Conservation (phyloP, 1,284 basidiomycete species). For the Tylopilus sp. region DNA sequence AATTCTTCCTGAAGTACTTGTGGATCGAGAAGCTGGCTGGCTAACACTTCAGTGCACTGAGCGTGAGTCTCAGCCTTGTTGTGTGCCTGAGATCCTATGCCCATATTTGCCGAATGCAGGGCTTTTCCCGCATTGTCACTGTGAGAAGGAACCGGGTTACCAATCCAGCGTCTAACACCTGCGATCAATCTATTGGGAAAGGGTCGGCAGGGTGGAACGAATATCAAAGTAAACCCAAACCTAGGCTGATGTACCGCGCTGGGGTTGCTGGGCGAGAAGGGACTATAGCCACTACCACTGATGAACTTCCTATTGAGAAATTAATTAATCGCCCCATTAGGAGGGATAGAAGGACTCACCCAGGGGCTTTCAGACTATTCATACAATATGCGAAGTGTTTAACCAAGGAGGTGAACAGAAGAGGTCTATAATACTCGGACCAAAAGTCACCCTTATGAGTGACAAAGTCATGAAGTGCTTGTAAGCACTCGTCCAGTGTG, state of each 20-base stretch:
- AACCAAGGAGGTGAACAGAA: conserved; percentile 76
- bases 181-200: conserved; percentile 56
- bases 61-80: conserved; percentile 37
- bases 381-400: conserved; percentile 87
- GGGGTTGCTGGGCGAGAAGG: conserved; percentile 62
- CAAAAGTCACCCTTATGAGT: conserved; percentile 71
- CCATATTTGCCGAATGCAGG: conserved; percentile 17
- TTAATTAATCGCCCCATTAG: background rate
- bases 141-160: conserved; percentile 45
- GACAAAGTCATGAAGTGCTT: conserved; percentile 57
- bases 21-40: conserved; percentile 64
- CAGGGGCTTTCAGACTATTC: conserved; percentile 81
- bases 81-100: conserved; percentile 27
- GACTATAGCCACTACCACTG: conserved; percentile 66
- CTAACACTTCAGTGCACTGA: conserved; percentile 66
- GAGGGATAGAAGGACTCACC: conserved; percentile 44
- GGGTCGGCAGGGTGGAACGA: background rate
- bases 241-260: conserved; percentile 26
- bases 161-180: conserved; percentile 72
- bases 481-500: conserved; percentile 54
- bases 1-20: conserved; percentile 64
- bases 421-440: conserved; percentile 89
- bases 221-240: conserved; percentile 10
- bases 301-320: conserved; percentile 57
- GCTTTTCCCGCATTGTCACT: conserved; percentile 37